Base-by-base conservation (phyloP, 768 basidiomycete species). In the Chalciporus piperatus region DNA sequence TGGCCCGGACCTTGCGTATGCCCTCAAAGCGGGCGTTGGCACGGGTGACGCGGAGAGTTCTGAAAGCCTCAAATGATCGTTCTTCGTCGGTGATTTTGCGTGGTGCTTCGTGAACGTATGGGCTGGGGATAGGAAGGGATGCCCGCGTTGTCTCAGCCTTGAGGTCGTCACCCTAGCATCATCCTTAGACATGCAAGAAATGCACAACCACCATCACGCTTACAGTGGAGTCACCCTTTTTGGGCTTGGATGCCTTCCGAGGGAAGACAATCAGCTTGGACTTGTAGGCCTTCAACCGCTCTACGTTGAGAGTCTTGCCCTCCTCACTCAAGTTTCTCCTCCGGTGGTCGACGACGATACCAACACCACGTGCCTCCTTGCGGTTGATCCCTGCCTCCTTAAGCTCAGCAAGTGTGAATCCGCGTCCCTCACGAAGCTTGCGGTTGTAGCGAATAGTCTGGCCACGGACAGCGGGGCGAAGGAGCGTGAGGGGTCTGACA, bases 371-470 rank as follows among this genome's bases (percentile, higher is more conserved):
- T 19, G 97, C 97, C 74, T 92, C 89, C 78, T 96, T 97, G 75
- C 81, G 84, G 62, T 89, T 86, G 69, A 99, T 81, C 43, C 97
- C 97, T 56, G 95, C 97, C 68, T 89, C 92, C 79, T 94, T 97
- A 70, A 99, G 81, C 74, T 99, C 97, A 42, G 82, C 81, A 41
- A 92, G 76, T 55, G 95, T 94, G 81, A 98, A 98, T 48, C 97
- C 96, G 67, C 95, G 91, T 51, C 96, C 96, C 70, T 94, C 90
- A 59, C 97, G 91, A 65, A 98, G 72, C 75, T 97, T 97, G 74
- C 89, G 84, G 83, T 98, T 99, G 86, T 98, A 99, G 62, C 93
- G 92, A 62, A 96, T 82, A 56, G 96, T 98, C 65, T 93, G 96
- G 54, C 80, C 92, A 72, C 93, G 94, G 62, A 99, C 97, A 56